Conservation (phyloP, 345 rosid species). For the Hibiscus syriacus region DNA sequence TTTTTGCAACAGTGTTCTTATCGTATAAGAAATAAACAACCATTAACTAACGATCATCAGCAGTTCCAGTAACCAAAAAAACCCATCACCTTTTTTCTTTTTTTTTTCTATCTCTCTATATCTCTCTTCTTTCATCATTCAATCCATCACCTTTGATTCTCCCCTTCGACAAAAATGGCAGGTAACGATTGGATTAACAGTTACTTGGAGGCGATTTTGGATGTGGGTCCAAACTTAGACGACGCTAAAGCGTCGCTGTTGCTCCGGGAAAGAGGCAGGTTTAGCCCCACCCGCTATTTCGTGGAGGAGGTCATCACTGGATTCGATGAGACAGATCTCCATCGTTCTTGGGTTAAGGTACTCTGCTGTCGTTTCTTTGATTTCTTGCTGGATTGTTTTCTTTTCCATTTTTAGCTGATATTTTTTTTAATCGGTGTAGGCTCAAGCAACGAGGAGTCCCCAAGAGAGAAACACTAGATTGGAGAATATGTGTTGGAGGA, state of each 20-base stretch:
- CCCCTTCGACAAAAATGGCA: conserved; percentile 46
- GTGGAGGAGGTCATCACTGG: conserved; percentile 97
- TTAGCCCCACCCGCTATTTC: conserved; percentile 96
- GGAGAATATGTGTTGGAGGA: conserved; percentile 99
- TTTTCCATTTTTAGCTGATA: neutral
- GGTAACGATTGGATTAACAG: conserved; percentile 99
- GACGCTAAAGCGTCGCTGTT: conserved; percentile 77
- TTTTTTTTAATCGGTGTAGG: conserved; percentile 28
- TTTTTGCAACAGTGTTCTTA: neutral
- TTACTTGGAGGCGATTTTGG: conserved; percentile 95
- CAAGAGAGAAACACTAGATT: conserved; percentile 94
- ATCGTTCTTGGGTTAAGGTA: conserved; percentile 81
- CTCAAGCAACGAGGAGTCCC: conserved; percentile 94
- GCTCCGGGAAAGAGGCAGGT: conserved; percentile 86
- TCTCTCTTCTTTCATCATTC: neutral
- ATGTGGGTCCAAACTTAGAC: conserved; percentile 82
- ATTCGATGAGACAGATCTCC: conserved; percentile 96
- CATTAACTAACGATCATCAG: neutral
- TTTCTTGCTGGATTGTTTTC: neutral
- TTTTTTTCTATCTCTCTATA: neutral
- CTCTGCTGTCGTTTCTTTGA: neutral
- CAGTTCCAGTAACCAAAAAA: neutral
- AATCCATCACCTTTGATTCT: neutral
- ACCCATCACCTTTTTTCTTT: neutral
- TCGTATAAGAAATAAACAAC: conserved; percentile 6